Conservation (phyloP, 2,329 filamentous ascomycete genomes). For the Kalmusia sp. region DNA sequence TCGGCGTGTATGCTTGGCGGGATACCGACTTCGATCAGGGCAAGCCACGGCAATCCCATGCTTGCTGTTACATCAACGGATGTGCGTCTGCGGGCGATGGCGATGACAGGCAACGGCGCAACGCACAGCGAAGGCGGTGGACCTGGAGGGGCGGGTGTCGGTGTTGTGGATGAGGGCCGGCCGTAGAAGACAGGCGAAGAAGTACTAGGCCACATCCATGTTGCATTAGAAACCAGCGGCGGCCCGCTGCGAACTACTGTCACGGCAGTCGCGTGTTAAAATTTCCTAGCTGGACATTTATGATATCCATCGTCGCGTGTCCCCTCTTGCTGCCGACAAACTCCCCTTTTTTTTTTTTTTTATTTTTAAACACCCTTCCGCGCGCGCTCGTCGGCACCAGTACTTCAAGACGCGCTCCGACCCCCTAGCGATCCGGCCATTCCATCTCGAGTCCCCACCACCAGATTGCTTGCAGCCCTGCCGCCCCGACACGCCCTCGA, state of each 20-base stretch:
- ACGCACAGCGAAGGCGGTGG: not conserved
- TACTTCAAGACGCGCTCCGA: no score
- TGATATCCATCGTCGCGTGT: slow-evolving; percentile 2
- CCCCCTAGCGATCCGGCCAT: slow-evolving; percentile 23
- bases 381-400: no score
- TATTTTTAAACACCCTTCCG: no score
- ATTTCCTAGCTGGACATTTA: not conserved
- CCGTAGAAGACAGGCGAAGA: not conserved
- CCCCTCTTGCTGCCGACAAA: not conserved
- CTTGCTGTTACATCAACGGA: not conserved
- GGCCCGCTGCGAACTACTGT: slow-evolving; percentile 7
- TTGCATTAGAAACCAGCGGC: not conserved
- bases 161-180: slow-evolving; percentile 7
- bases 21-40: slow-evolving; percentile 40
- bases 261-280: not conserved
- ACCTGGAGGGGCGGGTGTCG: not conserved
- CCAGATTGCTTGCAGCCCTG: slow-evolving; percentile 19
- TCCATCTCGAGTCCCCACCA: slow-evolving; percentile 17
- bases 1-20: slow-evolving; percentile 1
- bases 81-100: not conserved
- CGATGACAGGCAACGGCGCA: slow-evolving; percentile 5
- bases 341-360: slow-evolving; percentile 6
- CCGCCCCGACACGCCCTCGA: slow-evolving; percentile 16
- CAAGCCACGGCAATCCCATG: slow-evolving; percentile 40
- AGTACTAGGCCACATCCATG: not conserved